These are phyloP conservation scores for Castanea crenata DNA, from an alignment of 306 rosid genomes.

Conservation along the genomic window DNA sequence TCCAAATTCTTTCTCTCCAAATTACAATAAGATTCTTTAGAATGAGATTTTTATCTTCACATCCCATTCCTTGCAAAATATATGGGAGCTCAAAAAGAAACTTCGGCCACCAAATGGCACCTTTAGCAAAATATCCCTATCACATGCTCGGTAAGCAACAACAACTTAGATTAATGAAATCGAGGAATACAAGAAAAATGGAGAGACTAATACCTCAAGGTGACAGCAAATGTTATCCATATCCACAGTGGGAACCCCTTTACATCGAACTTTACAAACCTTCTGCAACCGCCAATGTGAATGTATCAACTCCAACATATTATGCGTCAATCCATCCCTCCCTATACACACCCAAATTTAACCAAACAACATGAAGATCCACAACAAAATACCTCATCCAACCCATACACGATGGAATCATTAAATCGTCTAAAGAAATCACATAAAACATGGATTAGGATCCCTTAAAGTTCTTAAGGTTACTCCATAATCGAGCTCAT, in stretches of 20 bases:
- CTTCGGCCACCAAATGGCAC: no score
- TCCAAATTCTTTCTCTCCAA: not conserved
- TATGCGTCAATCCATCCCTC: slow-evolving; percentile 94
- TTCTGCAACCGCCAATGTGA: slow-evolving; percentile 81
- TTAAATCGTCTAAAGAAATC: no score
- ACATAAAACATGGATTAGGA: no score
- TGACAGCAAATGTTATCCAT: slow-evolving; percentile 81
- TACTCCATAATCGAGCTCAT: no score
- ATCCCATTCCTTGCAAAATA: not conserved
- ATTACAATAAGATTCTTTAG: not conserved
- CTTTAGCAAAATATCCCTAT: not conserved
- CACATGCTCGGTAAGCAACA: not conserved
- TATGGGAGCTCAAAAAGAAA: no score
- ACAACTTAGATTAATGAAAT: not conserved
- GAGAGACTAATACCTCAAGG: slow-evolving; percentile 58
- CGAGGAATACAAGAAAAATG: not conserved
- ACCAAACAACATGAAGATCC: slow-evolving; percentile 17
- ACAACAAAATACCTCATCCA: not conserved
- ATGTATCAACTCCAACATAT: slow-evolving; percentile 95
- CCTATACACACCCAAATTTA: slow-evolving; percentile 50
- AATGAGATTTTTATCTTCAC: not conserved
- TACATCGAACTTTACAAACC: slow-evolving; percentile 84
- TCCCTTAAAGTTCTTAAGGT: no score
- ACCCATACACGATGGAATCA: not conserved
- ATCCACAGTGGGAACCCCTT: slow-evolving; percentile 96